Evolutionary conservation across 306 rosid species (phyloP), one percentile per base, ranked within the genome.

Genomic region (Quercus parvula): DNA sequence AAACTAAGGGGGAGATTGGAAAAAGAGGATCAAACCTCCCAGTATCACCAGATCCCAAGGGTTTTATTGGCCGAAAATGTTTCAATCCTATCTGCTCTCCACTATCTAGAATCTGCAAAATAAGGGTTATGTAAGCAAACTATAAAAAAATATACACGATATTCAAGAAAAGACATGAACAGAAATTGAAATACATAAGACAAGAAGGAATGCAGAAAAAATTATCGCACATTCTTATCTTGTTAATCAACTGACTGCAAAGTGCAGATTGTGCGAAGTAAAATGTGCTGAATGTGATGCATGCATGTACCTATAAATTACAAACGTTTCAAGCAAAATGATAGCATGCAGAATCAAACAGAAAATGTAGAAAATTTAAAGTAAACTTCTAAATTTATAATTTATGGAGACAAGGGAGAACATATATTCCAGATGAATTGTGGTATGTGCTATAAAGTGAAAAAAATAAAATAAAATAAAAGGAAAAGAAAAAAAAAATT

Each of bases 1-100:
- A 87, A 72, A 17, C 76, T 72, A 5, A 27, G 15, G 66, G 75
- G 61, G 64, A 71, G 78, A 22, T 22, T 56, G 28, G 25, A 57
- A 19, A 18, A 61, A 66, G 52, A 69, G 49, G 56, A 70, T 64
- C 56, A 14, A 77, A 94, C 99, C 95, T 91, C 88, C 99, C 99
- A 76, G 99, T 95, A 79, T 95, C 99, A 54, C 99, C 99, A 7
- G 90, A 90, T 30, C 99, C 99, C 89, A 95, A 83, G 46, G 99
- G 96, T 73, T 88, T 95, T 52, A 95, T 69, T 75, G 99, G 99
- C 86, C 61, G 91, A 77, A 95, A 93, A 79, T 95, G 99, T 83
- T 89, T 88, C 85, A 95, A 79, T 72, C 93, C 87, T 41, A 95
- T 89, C 79, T 76, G 89, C 75, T 95, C 98, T 63, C 97, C 98